Evolutionary conservation across 2,329 filamentous ascomycete species (phyloP), one percentile per base, ranked within the genome.

Genomic region (Ascochyta viciae-villosae): DNA sequence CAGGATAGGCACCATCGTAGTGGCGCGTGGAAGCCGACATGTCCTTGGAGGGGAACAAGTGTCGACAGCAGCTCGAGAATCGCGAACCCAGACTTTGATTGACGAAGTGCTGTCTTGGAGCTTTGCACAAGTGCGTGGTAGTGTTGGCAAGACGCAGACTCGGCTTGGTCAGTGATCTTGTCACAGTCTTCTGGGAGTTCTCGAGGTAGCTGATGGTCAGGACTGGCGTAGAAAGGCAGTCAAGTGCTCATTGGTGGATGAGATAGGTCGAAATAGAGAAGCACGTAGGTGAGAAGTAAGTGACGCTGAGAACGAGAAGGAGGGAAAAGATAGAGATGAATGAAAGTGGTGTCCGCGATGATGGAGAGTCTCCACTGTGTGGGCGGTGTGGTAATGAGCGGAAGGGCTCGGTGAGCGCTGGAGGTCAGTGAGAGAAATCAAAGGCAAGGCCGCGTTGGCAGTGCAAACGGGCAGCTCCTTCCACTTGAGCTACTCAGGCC

Each of bases 61-160:
- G 64, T 52, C 66, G 69, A 54, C 68, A 54, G 41, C 75, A 59
- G 44, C 61, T 49, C 49, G 61, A 67, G 40, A 74, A 56, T 45
- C 57, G 60, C 26, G 64, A 58, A 52, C 62, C 60, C 41, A 48
- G 35, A 24, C 31, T 34, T 50, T 29, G 24, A 26, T 1, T 22
- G 22, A 7, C 12, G 16, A 43, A 38, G 35, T 2, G 16, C 29
- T 39, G 16, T 22, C 22, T 13, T 26, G 46, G 34, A 40, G 15
- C 19, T 26, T 27, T 24, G 31, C 23, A 31, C 8, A 29, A 19
- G 19, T 6, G 42, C 12, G 22, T 19, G 27, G 34, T 7, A 6
- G 15, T 22, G 8, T n/a, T 35, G 33, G 15, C 19, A 35, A 6
- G 33, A 35, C 12, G 9, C 15, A 9, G n/a, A 16, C 33, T 7